Conservation (phyloP, 768 basidiomycete genomes). For the Tulasnella sp. region DNA sequence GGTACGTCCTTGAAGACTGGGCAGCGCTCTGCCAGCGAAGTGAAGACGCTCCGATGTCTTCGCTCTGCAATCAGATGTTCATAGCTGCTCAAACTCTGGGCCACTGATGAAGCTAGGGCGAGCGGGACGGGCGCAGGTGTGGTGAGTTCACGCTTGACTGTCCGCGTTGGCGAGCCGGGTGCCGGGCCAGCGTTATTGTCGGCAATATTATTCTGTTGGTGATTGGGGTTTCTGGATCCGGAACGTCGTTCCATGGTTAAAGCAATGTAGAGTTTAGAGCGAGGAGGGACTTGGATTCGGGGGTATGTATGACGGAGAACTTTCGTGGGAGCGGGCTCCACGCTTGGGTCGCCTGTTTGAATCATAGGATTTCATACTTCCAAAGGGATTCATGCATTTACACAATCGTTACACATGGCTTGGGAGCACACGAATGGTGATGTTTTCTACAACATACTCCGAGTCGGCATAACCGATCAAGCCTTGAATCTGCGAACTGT, state of each 20-base stretch:
- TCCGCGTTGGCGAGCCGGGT: background rate
- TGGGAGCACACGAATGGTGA: constrained; percentile 63
- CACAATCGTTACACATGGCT: background rate
- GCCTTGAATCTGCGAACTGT: constrained; percentile 76
- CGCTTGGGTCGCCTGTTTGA: background rate
- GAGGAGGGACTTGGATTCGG: background rate
- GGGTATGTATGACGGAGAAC: background rate
- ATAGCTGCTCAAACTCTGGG: constrained; percentile 18
- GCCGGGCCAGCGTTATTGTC: background rate
- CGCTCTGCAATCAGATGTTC: background rate
- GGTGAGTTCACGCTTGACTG: constrained; percentile 12
- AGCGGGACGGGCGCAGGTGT: background rate
- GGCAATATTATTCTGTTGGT: background rate
- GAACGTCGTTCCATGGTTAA: background rate
- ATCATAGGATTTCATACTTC: background rate
- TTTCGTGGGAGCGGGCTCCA: background rate
- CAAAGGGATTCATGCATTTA: background rate
- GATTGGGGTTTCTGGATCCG: background rate
- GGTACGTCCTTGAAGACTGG: constrained; percentile 19
- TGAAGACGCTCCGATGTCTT: background rate
- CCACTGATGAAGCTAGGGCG: constrained; percentile 2
- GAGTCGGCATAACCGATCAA: constrained; percentile 92
- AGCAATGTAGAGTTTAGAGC: background rate
- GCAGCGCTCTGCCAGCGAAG: background rate
- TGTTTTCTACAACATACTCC: constrained; percentile 96